Conservation (phyloP, 495 filamentous ascomycete species). For the Filosporella fistucella region DNA sequence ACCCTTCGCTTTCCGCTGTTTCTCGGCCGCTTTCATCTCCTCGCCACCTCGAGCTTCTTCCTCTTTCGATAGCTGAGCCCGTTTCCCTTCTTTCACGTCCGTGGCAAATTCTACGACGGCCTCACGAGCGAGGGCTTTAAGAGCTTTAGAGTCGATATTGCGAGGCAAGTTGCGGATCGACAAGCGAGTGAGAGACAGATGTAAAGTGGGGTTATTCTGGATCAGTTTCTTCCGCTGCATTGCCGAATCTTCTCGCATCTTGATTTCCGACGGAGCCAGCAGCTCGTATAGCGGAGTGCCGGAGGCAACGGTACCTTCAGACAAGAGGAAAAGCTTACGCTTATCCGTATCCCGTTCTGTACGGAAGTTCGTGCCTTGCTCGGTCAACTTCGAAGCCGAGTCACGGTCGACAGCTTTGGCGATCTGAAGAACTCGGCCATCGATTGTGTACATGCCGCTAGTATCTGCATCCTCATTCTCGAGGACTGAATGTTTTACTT, state of each 20-base stretch:
- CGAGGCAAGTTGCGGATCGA: slow-evolving; percentile 89
- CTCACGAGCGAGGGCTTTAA: slow-evolving; percentile 86
- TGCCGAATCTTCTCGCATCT: slow-evolving; percentile 80
- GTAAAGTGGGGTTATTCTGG: slow-evolving; percentile 81
- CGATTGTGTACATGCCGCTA: slow-evolving; percentile 78
- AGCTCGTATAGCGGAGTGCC: slow-evolving; percentile 69
- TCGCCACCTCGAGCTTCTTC: slow-evolving; percentile 73
- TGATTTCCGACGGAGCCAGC: slow-evolving; percentile 74
- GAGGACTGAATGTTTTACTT: slow-evolving; percentile 69
- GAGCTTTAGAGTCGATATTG: slow-evolving; percentile 76
- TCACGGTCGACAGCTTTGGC: slow-evolving; percentile 77
- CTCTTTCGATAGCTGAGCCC: slow-evolving; percentile 78
- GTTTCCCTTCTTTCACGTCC: slow-evolving; percentile 72
- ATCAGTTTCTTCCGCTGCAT: slow-evolving; percentile 88
- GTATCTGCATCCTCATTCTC: slow-evolving; percentile 75
- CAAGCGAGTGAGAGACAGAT: slow-evolving; percentile 89
- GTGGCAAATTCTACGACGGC: slow-evolving; percentile 90
- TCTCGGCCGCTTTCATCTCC: slow-evolving; percentile 75
- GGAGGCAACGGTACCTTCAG: slow-evolving; percentile 74
- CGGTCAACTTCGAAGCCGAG: slow-evolving; percentile 69
- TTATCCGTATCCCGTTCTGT: slow-evolving; percentile 79
- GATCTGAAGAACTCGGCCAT: slow-evolving; percentile 81
- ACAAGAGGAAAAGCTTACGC: slow-evolving; percentile 83
- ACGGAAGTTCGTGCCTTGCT: slow-evolving; percentile 58
- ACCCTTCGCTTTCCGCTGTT: slow-evolving; percentile 70